Evolutionary conservation across 177 flowering plant genomes (phyloP).

Genomic region (Vitis hybrid): DNA sequence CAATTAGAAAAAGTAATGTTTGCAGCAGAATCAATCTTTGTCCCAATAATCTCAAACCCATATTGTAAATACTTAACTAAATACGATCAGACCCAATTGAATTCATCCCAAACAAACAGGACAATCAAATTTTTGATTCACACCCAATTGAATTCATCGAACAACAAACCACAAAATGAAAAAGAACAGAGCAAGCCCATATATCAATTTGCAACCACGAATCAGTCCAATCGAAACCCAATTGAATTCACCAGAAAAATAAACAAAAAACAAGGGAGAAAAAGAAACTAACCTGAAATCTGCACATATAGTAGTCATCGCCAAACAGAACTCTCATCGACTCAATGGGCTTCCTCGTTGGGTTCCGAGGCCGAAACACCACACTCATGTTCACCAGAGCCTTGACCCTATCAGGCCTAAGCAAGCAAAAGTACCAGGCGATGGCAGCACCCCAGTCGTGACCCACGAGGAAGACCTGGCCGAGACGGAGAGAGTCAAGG

Average conservation of each 20-base stretch:
- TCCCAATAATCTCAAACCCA: too few relatives aligned
- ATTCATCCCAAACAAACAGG: too few relatives aligned
- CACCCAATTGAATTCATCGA: too few relatives aligned
- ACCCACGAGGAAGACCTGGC: constrained; percentile 51
- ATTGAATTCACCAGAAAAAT: background rate
- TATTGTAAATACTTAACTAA: too few relatives aligned
- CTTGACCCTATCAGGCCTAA: constrained; percentile 60
- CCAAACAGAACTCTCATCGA: constrained; percentile 35
- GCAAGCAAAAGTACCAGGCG: constrained; percentile 53
- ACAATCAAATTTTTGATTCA: too few relatives aligned
- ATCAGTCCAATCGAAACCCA: too few relatives aligned
- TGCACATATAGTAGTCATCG: constrained; percentile 57
- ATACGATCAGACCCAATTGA: too few relatives aligned
- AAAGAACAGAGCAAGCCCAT: too few relatives aligned
- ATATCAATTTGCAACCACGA: too few relatives aligned
- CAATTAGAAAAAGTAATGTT: too few relatives aligned
- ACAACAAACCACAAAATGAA: too few relatives aligned
- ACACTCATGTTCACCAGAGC: constrained; percentile 52
- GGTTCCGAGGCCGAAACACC: constrained; percentile 37
- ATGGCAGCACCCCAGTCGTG: constrained; percentile 69
- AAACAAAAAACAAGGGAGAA: background rate
- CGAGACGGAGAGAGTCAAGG: constrained; percentile 38
- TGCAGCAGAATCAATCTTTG: too few relatives aligned
- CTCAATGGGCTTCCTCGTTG: constrained; percentile 29
- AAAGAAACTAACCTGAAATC: constrained; percentile 47